phyloP scores from a whole-genome alignment of 2,329 filamentous ascomycete genomes.

The Pestalotiopsis sp. region DNA sequence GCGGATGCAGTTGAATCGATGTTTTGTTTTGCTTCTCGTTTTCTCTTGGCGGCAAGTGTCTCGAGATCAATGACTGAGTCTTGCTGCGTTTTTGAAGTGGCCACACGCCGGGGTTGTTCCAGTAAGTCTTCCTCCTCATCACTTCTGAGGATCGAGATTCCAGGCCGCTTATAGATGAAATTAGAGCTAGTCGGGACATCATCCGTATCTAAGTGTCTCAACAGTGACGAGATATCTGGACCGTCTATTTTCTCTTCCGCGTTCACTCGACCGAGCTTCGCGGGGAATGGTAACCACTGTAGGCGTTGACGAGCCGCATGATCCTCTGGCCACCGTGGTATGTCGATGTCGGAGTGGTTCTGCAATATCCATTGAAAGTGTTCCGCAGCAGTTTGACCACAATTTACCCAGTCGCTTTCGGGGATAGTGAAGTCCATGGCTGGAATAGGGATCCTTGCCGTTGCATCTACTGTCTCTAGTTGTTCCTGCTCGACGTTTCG shows the following conservation, averaged over 20 bases:
- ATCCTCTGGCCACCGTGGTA: slow-evolving; percentile 21
- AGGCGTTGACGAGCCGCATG: slow-evolving; percentile 21
- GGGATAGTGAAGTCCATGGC: slow-evolving; percentile 30
- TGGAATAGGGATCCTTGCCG: slow-evolving; percentile 29
- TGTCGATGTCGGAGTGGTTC: slow-evolving; percentile 4
- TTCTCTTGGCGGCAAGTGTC: slow-evolving; percentile 28
- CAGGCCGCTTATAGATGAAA: slow-evolving; percentile 32
- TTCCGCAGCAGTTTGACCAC: slow-evolving; percentile 14
- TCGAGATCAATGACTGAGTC: slow-evolving; percentile 16
- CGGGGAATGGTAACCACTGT: slow-evolving; percentile 29
- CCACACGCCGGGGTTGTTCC: slow-evolving; percentile 1
- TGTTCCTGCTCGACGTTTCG: slow-evolving; percentile 29
- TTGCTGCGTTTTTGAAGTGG: neutral
- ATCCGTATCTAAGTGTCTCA: slow-evolving; percentile 11
- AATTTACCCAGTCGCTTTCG: slow-evolving; percentile 24
- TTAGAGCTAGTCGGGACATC: slow-evolving; percentile 25
- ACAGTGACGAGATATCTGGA: neutral
- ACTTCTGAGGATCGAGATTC: slow-evolving; percentile 29
- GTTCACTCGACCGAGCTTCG: slow-evolving; percentile 17
- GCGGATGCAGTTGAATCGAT: neutral
- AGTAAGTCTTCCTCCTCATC: slow-evolving; percentile 16
- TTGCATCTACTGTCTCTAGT: slow-evolving; percentile 26
- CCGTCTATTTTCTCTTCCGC: slow-evolving; percentile 25
- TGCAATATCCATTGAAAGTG: slow-evolving; percentile 23
- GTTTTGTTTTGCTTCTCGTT: slow-evolving; percentile 14